These are phyloP conservation scores for Saksenaea oblongispora DNA, from an alignment of 371 early-diverging fungal genomes.

Conservation along the genomic window DNA sequence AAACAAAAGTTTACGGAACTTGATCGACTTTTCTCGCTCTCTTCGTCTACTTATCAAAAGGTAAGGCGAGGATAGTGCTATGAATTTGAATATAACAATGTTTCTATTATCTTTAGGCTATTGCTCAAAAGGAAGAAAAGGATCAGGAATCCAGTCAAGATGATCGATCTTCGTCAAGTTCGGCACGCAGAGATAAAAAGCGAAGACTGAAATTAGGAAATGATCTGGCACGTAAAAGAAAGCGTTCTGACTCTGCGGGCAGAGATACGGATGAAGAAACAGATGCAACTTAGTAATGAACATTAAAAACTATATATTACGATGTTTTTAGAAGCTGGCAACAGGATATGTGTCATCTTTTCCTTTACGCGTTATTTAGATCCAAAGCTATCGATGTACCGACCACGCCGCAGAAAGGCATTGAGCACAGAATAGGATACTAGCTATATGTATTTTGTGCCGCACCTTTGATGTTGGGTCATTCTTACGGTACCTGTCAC, in stretches of 20 bases:
- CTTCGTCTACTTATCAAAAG: conserved; percentile 69
- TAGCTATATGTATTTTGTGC: too few relatives aligned
- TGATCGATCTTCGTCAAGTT: conserved; percentile 32
- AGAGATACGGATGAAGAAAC: conserved; percentile 4
- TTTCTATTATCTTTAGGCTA: conserved; percentile 34
- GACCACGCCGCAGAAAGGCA: too few relatives aligned
- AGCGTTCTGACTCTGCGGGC: conserved; percentile 22
- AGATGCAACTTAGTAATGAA: neutral
- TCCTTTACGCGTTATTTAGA: too few relatives aligned
- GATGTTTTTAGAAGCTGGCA: too few relatives aligned
- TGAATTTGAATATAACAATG: neutral
- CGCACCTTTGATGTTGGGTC: too few relatives aligned
- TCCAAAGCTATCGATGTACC: too few relatives aligned
- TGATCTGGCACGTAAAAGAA: conserved; percentile 26
- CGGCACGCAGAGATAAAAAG: conserved; percentile 38
- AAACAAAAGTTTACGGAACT: conserved; percentile 61
- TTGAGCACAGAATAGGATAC: too few relatives aligned
- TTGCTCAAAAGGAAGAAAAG: conserved; percentile 56
- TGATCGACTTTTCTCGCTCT: conserved; percentile 66
- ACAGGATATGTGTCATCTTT: too few relatives aligned
- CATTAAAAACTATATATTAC: too few relatives aligned
- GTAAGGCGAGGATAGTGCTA: conserved; percentile 11
- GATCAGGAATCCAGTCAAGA: conserved; percentile 62
- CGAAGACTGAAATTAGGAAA: conserved; percentile 27
- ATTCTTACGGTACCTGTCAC: too few relatives aligned